phyloP scores from a whole-genome alignment of 495 filamentous ascomycete genomes.

The Margaritispora aquatica region DNA sequence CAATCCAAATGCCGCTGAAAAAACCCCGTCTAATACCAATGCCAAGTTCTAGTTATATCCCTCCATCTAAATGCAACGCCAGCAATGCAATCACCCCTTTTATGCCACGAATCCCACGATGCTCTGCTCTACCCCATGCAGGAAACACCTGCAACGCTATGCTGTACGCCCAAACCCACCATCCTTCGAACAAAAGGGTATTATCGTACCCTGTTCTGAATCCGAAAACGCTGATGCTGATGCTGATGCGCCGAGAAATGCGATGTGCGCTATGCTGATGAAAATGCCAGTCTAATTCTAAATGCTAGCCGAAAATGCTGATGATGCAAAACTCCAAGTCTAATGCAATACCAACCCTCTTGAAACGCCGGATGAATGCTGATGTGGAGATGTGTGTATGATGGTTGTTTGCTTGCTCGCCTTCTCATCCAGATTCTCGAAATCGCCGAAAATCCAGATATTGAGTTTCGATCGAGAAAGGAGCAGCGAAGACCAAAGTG shows the following conservation, averaged over 20 bases:
- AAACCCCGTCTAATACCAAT: slow-evolving; percentile 1
- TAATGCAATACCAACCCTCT: slow-evolving; percentile 14
- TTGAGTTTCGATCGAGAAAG: too few relatives aligned
- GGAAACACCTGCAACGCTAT: slow-evolving; percentile 1
- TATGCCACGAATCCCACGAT: neutral
- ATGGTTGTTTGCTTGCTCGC: too few relatives aligned
- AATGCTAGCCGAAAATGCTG: slow-evolving; percentile 14
- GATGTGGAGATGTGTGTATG: neutral
- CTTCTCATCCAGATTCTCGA: too few relatives aligned
- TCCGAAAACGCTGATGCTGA: too few relatives aligned
- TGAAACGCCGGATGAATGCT: slow-evolving; percentile 15
- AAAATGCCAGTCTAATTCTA: too few relatives aligned
- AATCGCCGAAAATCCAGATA: neutral
- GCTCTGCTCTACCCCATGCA: neutral
- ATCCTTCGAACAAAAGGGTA: neutral
- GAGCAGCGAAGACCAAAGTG: neutral
- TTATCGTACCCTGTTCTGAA: neutral
- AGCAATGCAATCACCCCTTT: neutral
- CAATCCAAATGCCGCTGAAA: slow-evolving; percentile 11
- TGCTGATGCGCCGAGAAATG: neutral
- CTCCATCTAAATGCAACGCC: neutral
- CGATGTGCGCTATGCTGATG: too few relatives aligned
- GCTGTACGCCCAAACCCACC: neutral
- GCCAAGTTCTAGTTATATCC: neutral
- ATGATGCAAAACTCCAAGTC: slow-evolving; percentile 6